Evolutionary conservation across 2,329 filamentous ascomycete genomes (phyloP).

Genomic region (Fusarium cicatricum): DNA sequence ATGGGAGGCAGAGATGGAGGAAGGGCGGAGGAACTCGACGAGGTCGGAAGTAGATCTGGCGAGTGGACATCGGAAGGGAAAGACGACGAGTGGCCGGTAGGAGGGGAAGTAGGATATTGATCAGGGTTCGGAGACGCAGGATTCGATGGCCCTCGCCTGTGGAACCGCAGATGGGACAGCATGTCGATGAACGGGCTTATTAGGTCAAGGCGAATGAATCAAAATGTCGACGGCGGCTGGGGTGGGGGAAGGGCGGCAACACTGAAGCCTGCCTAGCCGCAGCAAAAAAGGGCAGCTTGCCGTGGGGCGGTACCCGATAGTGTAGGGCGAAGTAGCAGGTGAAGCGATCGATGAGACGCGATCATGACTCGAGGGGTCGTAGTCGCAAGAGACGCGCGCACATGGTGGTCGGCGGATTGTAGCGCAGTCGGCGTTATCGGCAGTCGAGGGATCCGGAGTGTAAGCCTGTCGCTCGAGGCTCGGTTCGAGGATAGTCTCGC

Average conservation of each 20-base stretch:
- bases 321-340: constrained; percentile 28
- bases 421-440: constrained; percentile 12
- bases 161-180: constrained; percentile 66
- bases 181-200: constrained; percentile 46
- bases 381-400: constrained; percentile 33
- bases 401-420: constrained; percentile 33
- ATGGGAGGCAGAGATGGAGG: constrained; percentile 63
- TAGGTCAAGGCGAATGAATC: constrained; percentile 31
- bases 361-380: constrained; percentile 41
- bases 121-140: constrained; percentile 63
- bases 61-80: constrained; percentile 51
- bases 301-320: constrained; percentile 31
- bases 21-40: constrained; percentile 48
- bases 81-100: constrained; percentile 51
- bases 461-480: constrained; percentile 17
- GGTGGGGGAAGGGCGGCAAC: constrained; percentile 25
- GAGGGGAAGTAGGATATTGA: constrained; percentile 52
- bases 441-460: constrained; percentile 25
- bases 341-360: constrained; percentile 34
- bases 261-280: constrained; percentile 27
- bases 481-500: constrained; percentile 8
- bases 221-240: constrained; percentile 33
- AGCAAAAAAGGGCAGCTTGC: constrained; percentile 27
- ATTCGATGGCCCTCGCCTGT: constrained; percentile 64
- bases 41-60: constrained; percentile 48